These are phyloP conservation scores for Coniochaeta hoffmannii DNA, from an alignment of 2,329 filamentous ascomycete genomes.

Conservation along the genomic window DNA sequence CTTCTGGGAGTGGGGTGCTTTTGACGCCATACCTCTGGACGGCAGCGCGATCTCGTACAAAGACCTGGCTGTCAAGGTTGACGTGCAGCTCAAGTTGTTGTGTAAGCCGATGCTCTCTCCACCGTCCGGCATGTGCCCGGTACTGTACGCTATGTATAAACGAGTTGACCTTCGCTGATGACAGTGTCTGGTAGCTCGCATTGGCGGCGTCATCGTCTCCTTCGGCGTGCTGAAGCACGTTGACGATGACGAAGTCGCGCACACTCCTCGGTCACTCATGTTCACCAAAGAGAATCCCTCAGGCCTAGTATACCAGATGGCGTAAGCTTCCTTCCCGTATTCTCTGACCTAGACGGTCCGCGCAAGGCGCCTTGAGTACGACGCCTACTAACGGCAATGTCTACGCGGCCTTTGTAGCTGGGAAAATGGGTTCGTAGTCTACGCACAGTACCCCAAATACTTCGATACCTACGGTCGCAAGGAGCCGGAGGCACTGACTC, in stretches of 20 bases:
- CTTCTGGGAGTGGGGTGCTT: slow-evolving; percentile 16
- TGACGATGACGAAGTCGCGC: slow-evolving; percentile 6
- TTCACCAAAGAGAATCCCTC: slow-evolving; percentile 7
- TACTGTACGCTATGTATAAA: no score
- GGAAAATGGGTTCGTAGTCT: slow-evolving; percentile 14
- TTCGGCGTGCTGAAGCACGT: slow-evolving; percentile 10
- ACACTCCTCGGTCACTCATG: slow-evolving; percentile 10
- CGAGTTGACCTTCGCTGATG: not conserved
- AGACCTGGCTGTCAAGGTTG: slow-evolving; percentile 9
- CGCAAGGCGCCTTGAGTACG: no score
- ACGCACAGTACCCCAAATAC: slow-evolving; percentile 11
- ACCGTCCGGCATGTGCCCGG: no score
- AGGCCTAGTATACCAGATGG: slow-evolving; percentile 7
- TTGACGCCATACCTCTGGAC: slow-evolving; percentile 13
- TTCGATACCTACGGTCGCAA: slow-evolving; percentile 19
- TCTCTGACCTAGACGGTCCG: no score
- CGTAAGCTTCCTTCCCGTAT: slow-evolving; percentile 7
- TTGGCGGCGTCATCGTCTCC: slow-evolving; percentile 12
- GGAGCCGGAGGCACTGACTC: slow-evolving; percentile 14
- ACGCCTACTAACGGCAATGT: no score
- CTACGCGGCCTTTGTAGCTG: not conserved
- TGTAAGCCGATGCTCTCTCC: not conserved
- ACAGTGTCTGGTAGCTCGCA: not conserved
- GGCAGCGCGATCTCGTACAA: slow-evolving; percentile 11
- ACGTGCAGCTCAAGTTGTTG: slow-evolving; percentile 12